phyloP scores from a whole-genome alignment of 345 rosid genomes.

The Theobroma cacao region DNA sequence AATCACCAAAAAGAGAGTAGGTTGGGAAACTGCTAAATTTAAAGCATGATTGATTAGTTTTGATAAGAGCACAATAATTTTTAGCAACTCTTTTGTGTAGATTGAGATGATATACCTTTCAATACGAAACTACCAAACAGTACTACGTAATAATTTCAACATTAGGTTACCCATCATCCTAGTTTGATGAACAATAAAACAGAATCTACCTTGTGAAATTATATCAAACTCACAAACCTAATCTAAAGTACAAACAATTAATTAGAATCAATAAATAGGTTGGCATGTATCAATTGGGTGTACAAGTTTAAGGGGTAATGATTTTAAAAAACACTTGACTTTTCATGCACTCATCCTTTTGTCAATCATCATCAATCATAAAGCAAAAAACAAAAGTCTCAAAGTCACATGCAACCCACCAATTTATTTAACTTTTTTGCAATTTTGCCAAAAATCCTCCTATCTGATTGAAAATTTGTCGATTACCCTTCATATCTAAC shows the following conservation, averaged over 20 bases:
- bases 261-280: neutral
- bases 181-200: neutral
- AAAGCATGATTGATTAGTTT: too few relatives aligned
- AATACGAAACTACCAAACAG: neutral
- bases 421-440: neutral
- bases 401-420: constrained; percentile 29
- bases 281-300: neutral
- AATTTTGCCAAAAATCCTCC: neutral
- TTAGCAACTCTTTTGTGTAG: neutral
- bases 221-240: neutral
- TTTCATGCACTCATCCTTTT: constrained; percentile 6
- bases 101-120: neutral
- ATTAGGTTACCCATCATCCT: neutral
- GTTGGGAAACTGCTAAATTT: too few relatives aligned
- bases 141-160: neutral
- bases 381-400: constrained; percentile 3
- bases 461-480: neutral
- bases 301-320: neutral
- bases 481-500: neutral
- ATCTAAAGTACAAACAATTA: neutral
- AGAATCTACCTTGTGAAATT: neutral
- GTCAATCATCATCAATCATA: constrained; percentile 17
- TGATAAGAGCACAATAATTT: too few relatives aligned
- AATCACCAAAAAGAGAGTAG: too few relatives aligned
- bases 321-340: constrained; percentile 16